Conservation (phyloP, 805 yeast genomes). For the Saccharomycopsis vini region DNA sequence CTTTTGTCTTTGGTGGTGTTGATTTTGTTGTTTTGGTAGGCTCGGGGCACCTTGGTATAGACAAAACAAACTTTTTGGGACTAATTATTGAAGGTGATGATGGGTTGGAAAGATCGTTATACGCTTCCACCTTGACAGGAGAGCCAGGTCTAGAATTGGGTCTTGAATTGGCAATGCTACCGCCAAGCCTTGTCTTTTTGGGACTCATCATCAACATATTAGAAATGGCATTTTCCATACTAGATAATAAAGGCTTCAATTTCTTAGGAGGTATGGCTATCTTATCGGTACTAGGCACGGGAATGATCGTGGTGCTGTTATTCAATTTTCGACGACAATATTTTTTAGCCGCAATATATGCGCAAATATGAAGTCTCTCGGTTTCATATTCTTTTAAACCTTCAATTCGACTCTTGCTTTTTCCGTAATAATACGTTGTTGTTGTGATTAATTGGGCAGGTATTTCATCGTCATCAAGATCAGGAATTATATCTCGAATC, state of each 20-base stretch:
- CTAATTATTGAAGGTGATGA: not conserved
- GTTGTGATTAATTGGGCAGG: slow-evolving; percentile 1
- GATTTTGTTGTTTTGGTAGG: not conserved
- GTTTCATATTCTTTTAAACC: slow-evolving; percentile 48
- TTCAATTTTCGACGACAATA: slow-evolving; percentile 34
- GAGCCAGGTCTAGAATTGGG: not conserved
- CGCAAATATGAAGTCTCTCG: slow-evolving; percentile 62
- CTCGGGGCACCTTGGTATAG: too few relatives aligned
- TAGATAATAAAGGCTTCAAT: slow-evolving; percentile 28
- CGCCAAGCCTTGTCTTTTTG: too few relatives aligned
- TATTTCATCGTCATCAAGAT: not conserved
- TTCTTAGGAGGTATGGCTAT: slow-evolving; percentile 49
- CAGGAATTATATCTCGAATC: slow-evolving; percentile 1
- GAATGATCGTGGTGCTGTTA: too few relatives aligned
- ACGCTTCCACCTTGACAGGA: not conserved
- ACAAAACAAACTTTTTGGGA: not conserved
- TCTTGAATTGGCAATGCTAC: not conserved
- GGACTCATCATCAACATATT: too few relatives aligned
- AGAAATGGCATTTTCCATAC: slow-evolving; percentile 5
- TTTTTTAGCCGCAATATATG: slow-evolving; percentile 49
- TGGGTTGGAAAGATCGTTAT: too few relatives aligned
- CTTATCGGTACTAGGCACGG: slow-evolving; percentile 39
- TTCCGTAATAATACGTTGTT: slow-evolving; percentile 6
- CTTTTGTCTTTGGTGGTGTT: not conserved
- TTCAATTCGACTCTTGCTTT: slow-evolving; percentile 2